Evolutionary conservation across 305 asterid species (phyloP).

Genomic region (Rubia tinctorum): DNA sequence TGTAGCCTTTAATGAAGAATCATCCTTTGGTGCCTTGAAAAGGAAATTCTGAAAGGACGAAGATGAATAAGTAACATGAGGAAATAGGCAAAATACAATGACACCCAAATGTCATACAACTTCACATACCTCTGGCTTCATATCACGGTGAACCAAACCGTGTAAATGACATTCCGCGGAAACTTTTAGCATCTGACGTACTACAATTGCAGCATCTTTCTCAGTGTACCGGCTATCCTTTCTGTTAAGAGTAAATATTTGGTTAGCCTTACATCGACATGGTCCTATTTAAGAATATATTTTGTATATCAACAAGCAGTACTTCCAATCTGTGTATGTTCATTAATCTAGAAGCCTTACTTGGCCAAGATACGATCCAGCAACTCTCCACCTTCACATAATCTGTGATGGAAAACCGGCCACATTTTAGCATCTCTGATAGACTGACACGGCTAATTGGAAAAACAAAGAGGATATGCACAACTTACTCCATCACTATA

Average conservation of each 20-base stretch:
- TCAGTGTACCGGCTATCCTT: conserved; percentile 95
- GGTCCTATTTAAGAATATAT: conserved; percentile 11
- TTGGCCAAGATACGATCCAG: conserved; percentile 87
- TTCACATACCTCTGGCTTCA: conserved; percentile 92
- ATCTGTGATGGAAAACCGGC: conserved; percentile 30
- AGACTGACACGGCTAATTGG: background rate
- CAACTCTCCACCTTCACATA: conserved; percentile 89
- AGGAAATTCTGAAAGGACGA: conserved; percentile 70
- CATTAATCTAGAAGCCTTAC: conserved; percentile 39
- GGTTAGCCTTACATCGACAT: conserved; percentile 17
- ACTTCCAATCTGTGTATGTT: background rate
- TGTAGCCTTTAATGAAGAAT: conserved; percentile 43
- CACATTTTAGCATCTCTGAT: conserved; percentile 2
- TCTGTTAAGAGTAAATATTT: conserved; percentile 42
- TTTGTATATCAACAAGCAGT: background rate
- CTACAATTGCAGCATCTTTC: conserved; percentile 96
- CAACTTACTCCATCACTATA: conserved; percentile 89
- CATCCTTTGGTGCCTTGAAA: conserved; percentile 73
- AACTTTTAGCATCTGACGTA: conserved; percentile 95
- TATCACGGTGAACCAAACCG: conserved; percentile 98
- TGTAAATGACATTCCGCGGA: conserved; percentile 99
- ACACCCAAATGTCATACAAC: conserved; percentile 11
- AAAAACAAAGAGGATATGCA: background rate
- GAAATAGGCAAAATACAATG: conserved; percentile 22
- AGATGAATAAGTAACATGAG: conserved; percentile 17